These are phyloP conservation scores for Saccharum spontaneum DNA, from an alignment of 176 grass and related monocot genomes.

Conservation along the genomic window DNA sequence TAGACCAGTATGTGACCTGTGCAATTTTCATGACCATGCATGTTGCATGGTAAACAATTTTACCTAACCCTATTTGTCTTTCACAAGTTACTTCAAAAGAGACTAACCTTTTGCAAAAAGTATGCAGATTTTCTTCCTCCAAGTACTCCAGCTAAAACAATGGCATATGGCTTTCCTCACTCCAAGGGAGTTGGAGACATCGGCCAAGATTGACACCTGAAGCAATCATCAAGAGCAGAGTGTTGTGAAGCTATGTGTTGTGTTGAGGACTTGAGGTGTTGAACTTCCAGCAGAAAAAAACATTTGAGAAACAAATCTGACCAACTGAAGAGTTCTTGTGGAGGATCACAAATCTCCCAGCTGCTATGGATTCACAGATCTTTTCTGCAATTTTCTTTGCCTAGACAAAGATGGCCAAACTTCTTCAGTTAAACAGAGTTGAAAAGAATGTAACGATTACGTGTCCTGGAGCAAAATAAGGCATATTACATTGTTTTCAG, in stretches of 20 bases:
- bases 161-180: not conserved
- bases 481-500: not conserved
- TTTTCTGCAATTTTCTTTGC: not conserved
- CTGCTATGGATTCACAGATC: not conserved
- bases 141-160: not conserved
- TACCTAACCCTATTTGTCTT: not conserved
- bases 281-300: not conserved
- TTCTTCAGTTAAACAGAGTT: not conserved
- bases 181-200: not conserved
- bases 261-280: not conserved
- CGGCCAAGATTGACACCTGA: not conserved
- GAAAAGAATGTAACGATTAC: not conserved
- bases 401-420: not conserved
- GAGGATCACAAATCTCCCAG: not conserved
- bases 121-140: not conserved
- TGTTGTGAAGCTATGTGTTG: not conserved
- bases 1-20: slow-evolving; percentile 44
- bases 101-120: not conserved
- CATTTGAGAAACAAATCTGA: not conserved
- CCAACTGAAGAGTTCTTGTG: not conserved
- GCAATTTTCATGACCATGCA: not conserved
- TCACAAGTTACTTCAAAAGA: not conserved
- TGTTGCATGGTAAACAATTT: not conserved
- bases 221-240: not conserved
- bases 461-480: not conserved